These are phyloP conservation scores for Ophiostoma novo-ulmi DNA, from an alignment of 2,329 filamentous ascomycete species.

Conservation along the genomic window DNA sequence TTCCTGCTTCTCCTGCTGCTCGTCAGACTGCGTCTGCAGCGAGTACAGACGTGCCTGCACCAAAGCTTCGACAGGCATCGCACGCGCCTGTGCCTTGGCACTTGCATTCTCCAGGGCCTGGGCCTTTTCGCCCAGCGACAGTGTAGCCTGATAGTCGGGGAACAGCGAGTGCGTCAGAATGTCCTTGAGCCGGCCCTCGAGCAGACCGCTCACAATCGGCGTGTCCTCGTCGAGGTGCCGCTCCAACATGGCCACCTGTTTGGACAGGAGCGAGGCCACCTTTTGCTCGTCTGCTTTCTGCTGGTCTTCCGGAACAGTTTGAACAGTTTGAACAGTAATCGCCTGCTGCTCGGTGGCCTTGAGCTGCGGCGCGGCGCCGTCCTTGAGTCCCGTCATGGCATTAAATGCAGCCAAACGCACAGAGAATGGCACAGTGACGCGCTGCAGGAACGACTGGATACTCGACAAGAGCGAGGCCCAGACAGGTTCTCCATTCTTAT, in stretches of 20 bases:
- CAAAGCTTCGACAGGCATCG: slow-evolving; percentile 19
- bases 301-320: background rate
- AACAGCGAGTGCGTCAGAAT: slow-evolving; percentile 20
- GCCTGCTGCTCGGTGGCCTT: background rate
- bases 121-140: background rate
- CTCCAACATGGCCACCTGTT: slow-evolving; percentile 20
- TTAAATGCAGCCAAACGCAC: slow-evolving; percentile 22
- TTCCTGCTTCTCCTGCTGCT: background rate
- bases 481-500: background rate
- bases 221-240: slow-evolving; percentile 23
- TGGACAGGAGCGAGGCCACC: background rate
- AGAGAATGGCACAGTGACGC: slow-evolving; percentile 18
- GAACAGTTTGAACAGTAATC: background rate
- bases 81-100: slow-evolving; percentile 3
- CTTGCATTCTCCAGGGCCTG: background rate
- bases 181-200: slow-evolving; percentile 22
- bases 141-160: background rate
- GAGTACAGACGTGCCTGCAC: slow-evolving; percentile 7
- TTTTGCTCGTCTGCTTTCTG: background rate
- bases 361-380: background rate
- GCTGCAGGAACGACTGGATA: slow-evolving; percentile 22
- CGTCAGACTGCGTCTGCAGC: background rate
- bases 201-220: slow-evolving; percentile 17
- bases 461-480: slow-evolving; percentile 12
- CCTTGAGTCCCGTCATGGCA: background rate